Evolutionary conservation across 352 stramenopile species (phyloP).

Genomic region (Phytophthora uliginosa): DNA sequence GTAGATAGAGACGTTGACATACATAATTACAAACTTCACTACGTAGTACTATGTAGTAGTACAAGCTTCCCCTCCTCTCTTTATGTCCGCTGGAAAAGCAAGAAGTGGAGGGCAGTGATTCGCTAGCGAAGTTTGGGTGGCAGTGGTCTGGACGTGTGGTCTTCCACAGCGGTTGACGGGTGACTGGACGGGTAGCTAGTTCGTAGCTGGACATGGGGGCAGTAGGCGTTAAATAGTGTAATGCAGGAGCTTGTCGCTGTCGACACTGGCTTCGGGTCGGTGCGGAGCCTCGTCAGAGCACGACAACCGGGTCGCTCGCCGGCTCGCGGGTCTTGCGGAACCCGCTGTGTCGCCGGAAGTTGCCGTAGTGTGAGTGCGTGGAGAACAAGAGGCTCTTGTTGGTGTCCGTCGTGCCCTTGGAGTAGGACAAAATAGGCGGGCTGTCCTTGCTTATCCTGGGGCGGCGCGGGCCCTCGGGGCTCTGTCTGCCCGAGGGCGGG

Average conservation of each 20-base stretch:
- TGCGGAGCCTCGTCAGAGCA: constrained; percentile 8
- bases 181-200: constrained; percentile 27
- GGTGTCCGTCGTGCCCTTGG: constrained; percentile 42
- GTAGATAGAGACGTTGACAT: constrained; percentile 3
- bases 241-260: constrained; percentile 6
- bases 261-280: neutral
- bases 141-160: constrained; percentile 24
- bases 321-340: constrained; percentile 62
- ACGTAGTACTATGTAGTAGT: constrained; percentile 3
- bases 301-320: constrained; percentile 44
- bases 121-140: constrained; percentile 9
- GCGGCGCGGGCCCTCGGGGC: constrained; percentile 21
- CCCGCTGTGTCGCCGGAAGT: constrained; percentile 64
- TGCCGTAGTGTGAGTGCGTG: constrained; percentile 56
- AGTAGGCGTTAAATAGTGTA: constrained; percentile 34
- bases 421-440: constrained; percentile 51
- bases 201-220: constrained; percentile 21
- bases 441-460: constrained; percentile 45
- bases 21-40: constrained; percentile 6
- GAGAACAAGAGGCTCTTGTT: constrained; percentile 49
- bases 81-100: constrained; percentile 28
- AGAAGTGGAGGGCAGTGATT: neutral
- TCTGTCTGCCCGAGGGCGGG: constrained; percentile 16
- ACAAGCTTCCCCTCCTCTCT: constrained; percentile 7
- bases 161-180: constrained; percentile 10